A percentile compares a stretch with the other conserved stretches of the same genome.
These are phyloP conservation scores for Silene uniflora DNA, from an alignment of 148 eudicot genomes.

Conservation along the genomic window DNA sequence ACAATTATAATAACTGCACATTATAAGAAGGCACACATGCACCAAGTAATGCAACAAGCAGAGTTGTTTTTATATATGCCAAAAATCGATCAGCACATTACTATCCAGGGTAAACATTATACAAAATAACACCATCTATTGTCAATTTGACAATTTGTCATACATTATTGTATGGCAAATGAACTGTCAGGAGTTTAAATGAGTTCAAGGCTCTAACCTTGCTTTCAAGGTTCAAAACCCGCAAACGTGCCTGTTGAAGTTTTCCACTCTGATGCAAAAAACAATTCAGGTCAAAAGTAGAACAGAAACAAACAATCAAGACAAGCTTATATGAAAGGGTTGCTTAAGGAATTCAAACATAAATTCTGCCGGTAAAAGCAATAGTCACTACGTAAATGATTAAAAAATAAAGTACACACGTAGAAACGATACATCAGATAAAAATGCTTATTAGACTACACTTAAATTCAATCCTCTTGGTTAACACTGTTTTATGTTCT, in stretches of 20 bases:
- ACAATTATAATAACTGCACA: constrained; percentile 5
- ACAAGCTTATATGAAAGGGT: background rate
- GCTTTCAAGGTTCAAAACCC: constrained; percentile 67
- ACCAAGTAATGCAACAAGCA: constrained; percentile 4
- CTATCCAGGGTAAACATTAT: constrained; percentile 1
- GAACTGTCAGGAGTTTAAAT: background rate
- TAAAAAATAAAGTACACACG: background rate
- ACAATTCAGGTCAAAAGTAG: constrained; percentile 14
- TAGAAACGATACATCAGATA: background rate
- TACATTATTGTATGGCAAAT: background rate
- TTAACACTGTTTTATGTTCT: background rate
- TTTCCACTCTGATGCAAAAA: constrained; percentile 56
- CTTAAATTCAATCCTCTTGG: background rate
- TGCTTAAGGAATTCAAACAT: background rate
- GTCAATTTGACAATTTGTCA: background rate
- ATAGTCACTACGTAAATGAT: background rate
- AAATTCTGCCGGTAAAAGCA: background rate
- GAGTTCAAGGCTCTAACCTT: constrained; percentile 40
- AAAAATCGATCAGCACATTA: background rate
- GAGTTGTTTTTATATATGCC: background rate
- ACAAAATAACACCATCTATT: background rate
- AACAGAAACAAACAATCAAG: background rate
- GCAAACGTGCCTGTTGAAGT: constrained; percentile 67
- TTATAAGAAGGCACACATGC: constrained; percentile 5
- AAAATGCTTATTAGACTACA: background rate